phyloP scores from a whole-genome alignment of 1,284 basidiomycete species.

The Wolfiporia cocos region DNA sequence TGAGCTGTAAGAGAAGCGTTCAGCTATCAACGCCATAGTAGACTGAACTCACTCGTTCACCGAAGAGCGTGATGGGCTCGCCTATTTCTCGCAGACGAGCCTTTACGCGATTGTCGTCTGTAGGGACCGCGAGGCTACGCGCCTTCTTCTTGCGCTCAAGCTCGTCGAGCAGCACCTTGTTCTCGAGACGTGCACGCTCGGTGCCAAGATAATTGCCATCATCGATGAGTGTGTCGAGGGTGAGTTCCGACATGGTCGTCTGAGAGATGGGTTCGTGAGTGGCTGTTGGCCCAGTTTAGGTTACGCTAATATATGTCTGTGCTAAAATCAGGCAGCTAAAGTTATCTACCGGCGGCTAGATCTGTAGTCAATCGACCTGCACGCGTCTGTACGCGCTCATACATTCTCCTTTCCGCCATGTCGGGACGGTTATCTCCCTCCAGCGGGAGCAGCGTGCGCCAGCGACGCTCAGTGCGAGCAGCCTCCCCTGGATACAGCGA shows the following conservation, averaged over 20 bases:
- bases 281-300: neutral
- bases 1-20: no score
- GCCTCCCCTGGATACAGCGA: slow-evolving; percentile 8
- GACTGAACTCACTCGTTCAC: slow-evolving; percentile 85
- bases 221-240: slow-evolving; percentile 66
- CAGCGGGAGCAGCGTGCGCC: neutral
- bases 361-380: slow-evolving; percentile 5
- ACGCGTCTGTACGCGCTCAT: no score
- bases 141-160: slow-evolving; percentile 95
- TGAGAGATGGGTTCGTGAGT: neutral
- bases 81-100: slow-evolving; percentile 86
- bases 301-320: no score
- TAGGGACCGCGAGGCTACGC: slow-evolving; percentile 92
- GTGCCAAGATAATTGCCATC: slow-evolving; percentile 70
- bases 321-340: no score
- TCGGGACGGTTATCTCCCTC: slow-evolving; percentile 5
- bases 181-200: slow-evolving; percentile 67
- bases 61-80: slow-evolving; percentile 96
- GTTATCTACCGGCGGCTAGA: slow-evolving; percentile 13
- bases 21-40: no score
- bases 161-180: slow-evolving; percentile 82
- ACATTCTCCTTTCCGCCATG: slow-evolving; percentile 4
- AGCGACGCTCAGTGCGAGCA: neutral
- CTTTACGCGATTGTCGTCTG: slow-evolving; percentile 91
- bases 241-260: slow-evolving; percentile 57